Base-by-base conservation (phyloP, 208 protist species). In the Trypanosoma melophagium region DNA sequence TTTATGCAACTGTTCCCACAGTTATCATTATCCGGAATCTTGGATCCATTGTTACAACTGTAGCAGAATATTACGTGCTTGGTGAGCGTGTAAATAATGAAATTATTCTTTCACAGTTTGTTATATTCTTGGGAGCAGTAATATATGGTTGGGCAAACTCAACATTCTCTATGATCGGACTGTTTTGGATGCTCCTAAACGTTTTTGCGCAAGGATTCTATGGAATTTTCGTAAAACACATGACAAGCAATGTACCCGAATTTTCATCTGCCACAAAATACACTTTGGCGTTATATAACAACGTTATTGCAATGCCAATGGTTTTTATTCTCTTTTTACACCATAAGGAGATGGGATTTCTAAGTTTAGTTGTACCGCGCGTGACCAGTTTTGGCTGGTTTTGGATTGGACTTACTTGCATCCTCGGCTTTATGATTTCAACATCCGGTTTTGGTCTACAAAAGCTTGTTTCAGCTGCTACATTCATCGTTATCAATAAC, bases 401-500 rank as follows among this genome's bases (percentile, higher is more conserved):
- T 60, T 61, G 60, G 61, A 68, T 81, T 41, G 58, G 69, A 22
- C 8, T 65, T 14, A 81, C 65, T 0, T 81, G 71, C 45, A 35
- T 67, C 13, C 41, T 72, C 28, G 70, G 76, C 2, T 81, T 78
- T 58, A 78, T 77, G 71, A 77, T 81, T 22, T 71, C 69, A 51
- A 81, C 71, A 14, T 74, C 56, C 19, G 76, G 76, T 17, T 81
- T 81, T 49, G 71, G 65, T 25, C 64, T 78, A 53, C 71, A 79
- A 47, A 81, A 81, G 45, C 71, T 81, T 42, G 76, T 81, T 12
- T 81, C 76, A 31, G 76, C 71, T 17, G 57, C 71, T 13, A 75
- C 76, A 12, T 78, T 81, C 45, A 53, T 81, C 12, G 76, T 75
- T 3, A 57, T 81, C 19, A 81, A 81, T 41, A 81, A 81, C 40